These are phyloP conservation scores for Purshia tridentata DNA, from an alignment of 306 rosid species.

Conservation along the genomic window DNA sequence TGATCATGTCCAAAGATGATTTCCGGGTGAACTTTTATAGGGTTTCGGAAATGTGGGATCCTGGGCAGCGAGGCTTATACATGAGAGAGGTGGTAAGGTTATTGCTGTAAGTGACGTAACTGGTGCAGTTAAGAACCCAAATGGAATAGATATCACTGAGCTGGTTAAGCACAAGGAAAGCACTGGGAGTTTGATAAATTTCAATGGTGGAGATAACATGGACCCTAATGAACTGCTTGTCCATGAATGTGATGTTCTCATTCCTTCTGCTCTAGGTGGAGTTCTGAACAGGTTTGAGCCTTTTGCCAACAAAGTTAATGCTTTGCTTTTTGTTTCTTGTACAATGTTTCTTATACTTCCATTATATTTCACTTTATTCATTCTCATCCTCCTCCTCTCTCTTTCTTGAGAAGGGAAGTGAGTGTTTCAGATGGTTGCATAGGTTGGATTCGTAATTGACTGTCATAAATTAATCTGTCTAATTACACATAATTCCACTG, in stretches of 20 bases:
- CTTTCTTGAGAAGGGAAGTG: not conserved
- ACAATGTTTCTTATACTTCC: not conserved
- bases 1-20: not conserved
- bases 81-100: constrained; percentile 53
- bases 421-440: not conserved
- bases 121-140: constrained; percentile 48
- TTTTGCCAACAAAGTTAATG: not conserved
- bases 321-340: not conserved
- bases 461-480: not conserved
- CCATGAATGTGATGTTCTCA: constrained; percentile 57
- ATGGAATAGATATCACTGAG: constrained; percentile 42
- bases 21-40: constrained; percentile 27
- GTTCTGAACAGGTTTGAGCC: constrained; percentile 52
- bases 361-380: not conserved
- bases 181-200: constrained; percentile 43
- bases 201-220: constrained; percentile 44
- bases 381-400: not conserved
- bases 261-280: constrained; percentile 66
- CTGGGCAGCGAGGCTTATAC: constrained; percentile 55
- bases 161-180: constrained; percentile 43
- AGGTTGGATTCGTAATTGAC: no score
- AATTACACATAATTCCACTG: not conserved
- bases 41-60: constrained; percentile 93
- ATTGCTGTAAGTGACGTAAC: constrained; percentile 58
- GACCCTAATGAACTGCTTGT: constrained; percentile 42